Percentiles rank a stretch among this genome's conserved stretches.
Conservation (phyloP, 2,329 filamentous ascomycete genomes). For the Dothistroma pini region DNA sequence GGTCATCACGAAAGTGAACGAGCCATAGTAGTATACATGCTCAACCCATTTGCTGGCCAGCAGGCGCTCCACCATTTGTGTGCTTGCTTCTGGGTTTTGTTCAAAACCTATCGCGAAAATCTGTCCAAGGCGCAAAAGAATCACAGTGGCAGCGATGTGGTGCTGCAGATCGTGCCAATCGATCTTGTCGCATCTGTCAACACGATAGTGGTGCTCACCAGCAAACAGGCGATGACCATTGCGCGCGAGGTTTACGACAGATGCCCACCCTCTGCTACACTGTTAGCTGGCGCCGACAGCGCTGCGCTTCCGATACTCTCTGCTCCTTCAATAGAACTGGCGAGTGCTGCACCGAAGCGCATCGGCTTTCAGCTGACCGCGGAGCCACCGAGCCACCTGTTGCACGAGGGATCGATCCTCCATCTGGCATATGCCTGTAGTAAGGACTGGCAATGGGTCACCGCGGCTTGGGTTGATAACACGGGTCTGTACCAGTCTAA, state of each 20-base stretch:
- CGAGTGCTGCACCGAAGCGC: constrained; percentile 63
- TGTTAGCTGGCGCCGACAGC: constrained; percentile 27
- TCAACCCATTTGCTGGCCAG: constrained; percentile 58
- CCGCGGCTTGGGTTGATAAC: constrained; percentile 76
- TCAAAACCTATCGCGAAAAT: constrained; percentile 60
- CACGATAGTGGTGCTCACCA: constrained; percentile 59
- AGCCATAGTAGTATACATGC: constrained; percentile 67
- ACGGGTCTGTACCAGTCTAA: constrained; percentile 69
- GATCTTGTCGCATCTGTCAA: constrained; percentile 63
- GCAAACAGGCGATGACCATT: constrained; percentile 50
- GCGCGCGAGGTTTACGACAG: constrained; percentile 76
- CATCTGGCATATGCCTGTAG: constrained; percentile 77
- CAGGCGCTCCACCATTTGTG: constrained; percentile 59
- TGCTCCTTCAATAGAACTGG: constrained; percentile 68
- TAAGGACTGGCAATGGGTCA: constrained; percentile 72
- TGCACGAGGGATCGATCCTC: constrained; percentile 75
- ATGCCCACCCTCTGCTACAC: constrained; percentile 49
- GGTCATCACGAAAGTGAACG: constrained; percentile 39
- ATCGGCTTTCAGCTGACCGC: constrained; percentile 71
- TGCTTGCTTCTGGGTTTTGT: constrained; percentile 68
- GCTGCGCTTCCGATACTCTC: constrained; percentile 49
- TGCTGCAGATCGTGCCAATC: constrained; percentile 71
- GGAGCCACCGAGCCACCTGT: constrained; percentile 66
- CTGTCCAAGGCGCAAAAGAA: constrained; percentile 62
- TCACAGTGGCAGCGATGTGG: constrained; percentile 53